Base-by-base conservation (phyloP, 2,329 filamentous ascomycete genomes). In the Teratosphaeria epicoccoides region DNA sequence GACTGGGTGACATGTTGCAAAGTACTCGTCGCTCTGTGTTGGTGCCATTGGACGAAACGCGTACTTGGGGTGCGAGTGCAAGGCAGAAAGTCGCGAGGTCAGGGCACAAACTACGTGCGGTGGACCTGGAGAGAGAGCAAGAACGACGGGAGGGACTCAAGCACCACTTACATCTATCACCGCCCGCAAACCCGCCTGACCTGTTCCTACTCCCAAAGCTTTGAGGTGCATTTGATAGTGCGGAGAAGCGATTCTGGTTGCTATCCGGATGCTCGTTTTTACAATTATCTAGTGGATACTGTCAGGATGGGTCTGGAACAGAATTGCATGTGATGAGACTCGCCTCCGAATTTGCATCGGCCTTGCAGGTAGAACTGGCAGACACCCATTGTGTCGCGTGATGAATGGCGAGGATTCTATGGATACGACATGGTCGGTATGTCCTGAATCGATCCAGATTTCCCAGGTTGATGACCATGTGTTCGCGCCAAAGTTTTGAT, bases 351-450 rank as follows among this genome's bases (percentile, higher is more conserved):
- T 61, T 72, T 79, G 72, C 84, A 88, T 56, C 73, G 74, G 43
- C 83, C 83, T 64, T 82, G 76, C 64, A 78, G 76, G 62, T 75
- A 88, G 66, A 79, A 87, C 57, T 69, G 76, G 72, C 84, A 88
- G 51, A 84, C 63, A 25, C 33, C 24, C 48, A 23, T 29, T 23
- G 20, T 22, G 25, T 26, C 46, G 24, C 6, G 6, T 12, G 14
- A 17, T 20, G n/a, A 40, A 7, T 7, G 33, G n/a, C 23, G 22
- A 24, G 2, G 24, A 17, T 46, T 20, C 43, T 24, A 46, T 26
- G 12, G 43, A 20, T 14, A 22, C 24, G 48, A 28, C 29, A 50
- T 50, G 48, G 28, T 11, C 24, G 40, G 29, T n/a, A n/a, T n/a
- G n/a, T n/a, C n/a, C n/a, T n/a, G n/a, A n/a, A n/a, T n/a, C n/a